Evolutionary conservation across 2,329 filamentous ascomycete species (phyloP).

Genomic region (Cyclaneusma minus): DNA sequence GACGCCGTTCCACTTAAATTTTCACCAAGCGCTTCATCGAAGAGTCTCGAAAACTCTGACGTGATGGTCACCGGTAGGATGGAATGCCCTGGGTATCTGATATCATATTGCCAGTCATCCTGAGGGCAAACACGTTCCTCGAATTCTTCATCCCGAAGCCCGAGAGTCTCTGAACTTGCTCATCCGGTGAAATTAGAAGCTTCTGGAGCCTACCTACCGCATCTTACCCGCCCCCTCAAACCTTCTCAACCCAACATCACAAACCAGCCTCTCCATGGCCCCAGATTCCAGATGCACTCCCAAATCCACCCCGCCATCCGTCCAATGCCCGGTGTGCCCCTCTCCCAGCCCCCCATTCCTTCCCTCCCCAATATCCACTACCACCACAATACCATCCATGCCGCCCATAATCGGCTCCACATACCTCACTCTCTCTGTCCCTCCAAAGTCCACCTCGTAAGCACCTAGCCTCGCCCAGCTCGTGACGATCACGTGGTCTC

Average conservation of each 20-base stretch:
- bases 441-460: constrained; percentile 26
- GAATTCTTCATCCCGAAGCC: no score
- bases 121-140: no score
- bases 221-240: no score
- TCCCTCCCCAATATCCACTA: constrained; percentile 19
- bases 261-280: constrained; percentile 15
- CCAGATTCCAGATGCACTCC: constrained; percentile 18
- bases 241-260: constrained; percentile 7
- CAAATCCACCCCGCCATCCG: constrained; percentile 20
- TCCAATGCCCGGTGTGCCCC: constrained; percentile 10
- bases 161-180: no score
- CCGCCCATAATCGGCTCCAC: constrained; percentile 26
- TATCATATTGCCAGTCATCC: no score
- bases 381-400: constrained; percentile 25
- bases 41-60: no score
- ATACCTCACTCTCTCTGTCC: constrained; percentile 15
- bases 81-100: no score
- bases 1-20: no score
- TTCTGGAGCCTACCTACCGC: no score
- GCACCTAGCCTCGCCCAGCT: constrained; percentile 24
- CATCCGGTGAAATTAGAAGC: no score
- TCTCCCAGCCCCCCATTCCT: constrained; percentile 4
- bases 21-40: no score
- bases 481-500: constrained; percentile 25
- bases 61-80: no score